Evolutionary conservation across 2,329 filamentous ascomycete species (phyloP).

Genomic region (Fusarium sp.): DNA sequence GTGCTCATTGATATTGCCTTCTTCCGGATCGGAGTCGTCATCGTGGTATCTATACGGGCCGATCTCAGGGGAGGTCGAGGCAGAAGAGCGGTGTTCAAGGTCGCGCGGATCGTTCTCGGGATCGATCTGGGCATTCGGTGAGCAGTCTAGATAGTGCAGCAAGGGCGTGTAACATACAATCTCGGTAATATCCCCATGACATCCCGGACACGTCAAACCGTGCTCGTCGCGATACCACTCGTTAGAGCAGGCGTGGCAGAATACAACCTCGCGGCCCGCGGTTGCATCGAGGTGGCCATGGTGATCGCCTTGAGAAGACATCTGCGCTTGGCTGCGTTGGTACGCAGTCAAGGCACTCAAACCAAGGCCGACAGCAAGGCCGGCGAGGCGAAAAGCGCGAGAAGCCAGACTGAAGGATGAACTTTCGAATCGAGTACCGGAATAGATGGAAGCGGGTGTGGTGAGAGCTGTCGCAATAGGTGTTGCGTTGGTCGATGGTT

Average conservation of each 20-base stretch:
- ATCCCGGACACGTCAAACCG: constrained; percentile 80
- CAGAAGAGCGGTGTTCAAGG: constrained; percentile 45
- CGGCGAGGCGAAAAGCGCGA: constrained; percentile 65
- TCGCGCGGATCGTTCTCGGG: constrained; percentile 73
- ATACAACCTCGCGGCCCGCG: constrained; percentile 77
- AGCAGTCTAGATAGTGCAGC: neutral
- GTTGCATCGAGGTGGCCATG: constrained; percentile 62
- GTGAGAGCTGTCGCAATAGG: constrained; percentile 8
- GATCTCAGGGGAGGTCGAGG: constrained; percentile 48
- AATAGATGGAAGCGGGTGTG: constrained; percentile 4
- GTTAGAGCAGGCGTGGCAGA: constrained; percentile 83
- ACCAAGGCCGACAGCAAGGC: constrained; percentile 70
- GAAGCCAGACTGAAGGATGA: constrained; percentile 64
- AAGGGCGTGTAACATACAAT: constrained; percentile 72
- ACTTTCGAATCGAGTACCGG: constrained; percentile 5
- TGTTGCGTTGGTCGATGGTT: neutral
- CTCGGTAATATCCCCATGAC: constrained; percentile 83
- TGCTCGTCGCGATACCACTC: constrained; percentile 84
- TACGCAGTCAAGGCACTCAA: constrained; percentile 68
- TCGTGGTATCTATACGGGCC: constrained; percentile 47
- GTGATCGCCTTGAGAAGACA: constrained; percentile 49
- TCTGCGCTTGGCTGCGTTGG: constrained; percentile 60
- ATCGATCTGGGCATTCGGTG: constrained; percentile 57
- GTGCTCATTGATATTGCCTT: constrained; percentile 69
- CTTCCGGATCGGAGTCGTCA: constrained; percentile 67